Evolutionary conservation across 305 asterid species (phyloP), one percentile per base, ranked within the genome.

Genomic region (Plantago lanceolata): DNA sequence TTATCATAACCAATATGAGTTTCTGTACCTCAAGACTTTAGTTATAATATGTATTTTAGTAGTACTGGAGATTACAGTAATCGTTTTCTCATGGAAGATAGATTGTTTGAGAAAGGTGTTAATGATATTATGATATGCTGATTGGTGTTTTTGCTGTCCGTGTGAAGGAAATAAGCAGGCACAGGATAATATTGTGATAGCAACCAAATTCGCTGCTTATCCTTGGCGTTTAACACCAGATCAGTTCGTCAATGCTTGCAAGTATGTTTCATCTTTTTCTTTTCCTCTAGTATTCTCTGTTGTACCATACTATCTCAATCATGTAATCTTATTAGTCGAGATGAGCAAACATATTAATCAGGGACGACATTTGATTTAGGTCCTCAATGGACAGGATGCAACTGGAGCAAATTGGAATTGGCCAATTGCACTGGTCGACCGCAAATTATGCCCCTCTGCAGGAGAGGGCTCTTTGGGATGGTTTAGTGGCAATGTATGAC

Each of bases 401-500:
- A 68, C 78, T 91, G 26, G 84, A 82, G 73, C 87, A 85, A 69
- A 83, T 91, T 6, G 96, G 98, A 63, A 88, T 88, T 12, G 98
- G 95, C 52, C 96, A 91, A 68, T 68, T 88, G 72, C 98, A 88
- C 68, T 86, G 98, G 98, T 91, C 96, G 21, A 88, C 96, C 16
- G 95, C 94, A 37, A 88, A 91, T 66, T 91, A 91, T 64, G 95
- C 95, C 44, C 95, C 98, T 66, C 81, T 84, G 43, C 96, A 91
- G 59, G 98, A 91, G 66, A 79, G 85, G 56, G 98, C 90, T 59
- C 92, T 91, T 69, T 91, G 98, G 98, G 95, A 88, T 77, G 96
- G 98, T 75, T 82, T 91, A 85, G 93, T 85, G 78, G 98, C 96
- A 84, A 88, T 91, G 95, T 83, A 91, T 56, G 96, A 91, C 68